Evolutionary conservation across 192 early-diverging fungal species (phyloP).

Genomic region (Backusella luteola): DNA sequence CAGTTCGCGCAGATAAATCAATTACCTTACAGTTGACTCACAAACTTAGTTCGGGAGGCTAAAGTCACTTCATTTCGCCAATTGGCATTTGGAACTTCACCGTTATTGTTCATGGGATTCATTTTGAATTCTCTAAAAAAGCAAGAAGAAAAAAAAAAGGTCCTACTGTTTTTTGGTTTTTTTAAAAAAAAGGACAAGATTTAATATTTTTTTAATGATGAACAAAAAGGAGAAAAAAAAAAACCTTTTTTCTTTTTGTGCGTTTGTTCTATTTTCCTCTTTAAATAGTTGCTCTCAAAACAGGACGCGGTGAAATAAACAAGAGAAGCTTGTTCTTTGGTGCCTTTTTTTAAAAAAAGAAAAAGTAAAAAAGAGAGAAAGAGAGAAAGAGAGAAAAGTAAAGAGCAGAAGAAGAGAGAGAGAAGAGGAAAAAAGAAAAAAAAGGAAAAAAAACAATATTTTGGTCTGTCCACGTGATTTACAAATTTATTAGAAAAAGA

Average conservation of each 20-base stretch:
- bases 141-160: neutral
- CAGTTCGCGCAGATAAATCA: neutral
- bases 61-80: conserved; percentile 25
- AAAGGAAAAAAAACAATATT: neutral
- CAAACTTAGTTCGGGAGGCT: conserved; percentile 16
- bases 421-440: neutral
- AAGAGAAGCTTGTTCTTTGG: neutral
- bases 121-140: neutral
- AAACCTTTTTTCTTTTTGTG: neutral
- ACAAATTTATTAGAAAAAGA: neutral
- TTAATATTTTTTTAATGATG: neutral
- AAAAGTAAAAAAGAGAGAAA: neutral
- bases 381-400: neutral
- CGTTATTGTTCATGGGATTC: conserved; percentile 2
- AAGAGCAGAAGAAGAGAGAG: neutral
- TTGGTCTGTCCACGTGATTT: neutral
- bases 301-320: neutral
- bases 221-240: neutral
- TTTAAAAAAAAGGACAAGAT: neutral
- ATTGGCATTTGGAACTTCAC: neutral
- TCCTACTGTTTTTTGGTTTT: neutral
- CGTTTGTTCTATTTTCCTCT: neutral
- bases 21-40: conserved; percentile 24
- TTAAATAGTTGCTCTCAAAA: neutral
- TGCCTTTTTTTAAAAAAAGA: neutral